Conservation (phyloP, 768 basidiomycete genomes). For the Atractiella rhizophila region DNA sequence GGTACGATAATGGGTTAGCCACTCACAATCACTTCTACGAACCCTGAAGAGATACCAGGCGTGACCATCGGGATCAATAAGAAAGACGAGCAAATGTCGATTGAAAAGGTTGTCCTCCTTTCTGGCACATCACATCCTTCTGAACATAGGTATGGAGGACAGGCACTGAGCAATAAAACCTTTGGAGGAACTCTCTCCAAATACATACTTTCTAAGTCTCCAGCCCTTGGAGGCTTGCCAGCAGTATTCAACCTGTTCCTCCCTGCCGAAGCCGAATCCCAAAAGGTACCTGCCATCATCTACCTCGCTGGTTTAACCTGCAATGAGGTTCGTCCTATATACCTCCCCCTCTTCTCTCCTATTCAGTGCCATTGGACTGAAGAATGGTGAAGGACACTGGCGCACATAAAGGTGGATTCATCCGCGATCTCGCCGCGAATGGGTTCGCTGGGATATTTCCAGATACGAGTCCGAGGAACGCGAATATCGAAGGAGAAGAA, state of each 20-base stretch:
- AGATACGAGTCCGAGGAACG: slow-evolving; percentile 84
- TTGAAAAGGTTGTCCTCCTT: no score
- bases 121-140: no score
- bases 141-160: no score
- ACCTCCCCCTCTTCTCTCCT: no score
- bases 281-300: slow-evolving; percentile 35
- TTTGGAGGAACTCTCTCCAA: slow-evolving; percentile 61
- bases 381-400: slow-evolving; percentile 94
- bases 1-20: no score
- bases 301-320: slow-evolving; percentile 69
- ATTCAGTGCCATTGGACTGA: no score
- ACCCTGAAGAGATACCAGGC: no score
- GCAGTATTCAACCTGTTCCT: slow-evolving; percentile 75
- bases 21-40: no score
- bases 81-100: no score
- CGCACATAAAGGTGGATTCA: slow-evolving; percentile 77
- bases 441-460: slow-evolving; percentile 80
- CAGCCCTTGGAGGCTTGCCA: slow-evolving; percentile 22
- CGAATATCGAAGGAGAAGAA: slow-evolving; percentile 56
- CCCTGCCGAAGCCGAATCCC: slow-evolving; percentile 33
- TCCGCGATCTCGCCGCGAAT: slow-evolving; percentile 57
- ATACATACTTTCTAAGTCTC: slow-evolving; percentile 51
- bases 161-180: slow-evolving; percentile 47
- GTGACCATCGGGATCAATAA: no score
- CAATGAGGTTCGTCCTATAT: no score